Evolutionary conservation across 2,329 filamentous ascomycete genomes (phyloP).

Genomic region (Arthrobotrys sphaeroides): DNA sequence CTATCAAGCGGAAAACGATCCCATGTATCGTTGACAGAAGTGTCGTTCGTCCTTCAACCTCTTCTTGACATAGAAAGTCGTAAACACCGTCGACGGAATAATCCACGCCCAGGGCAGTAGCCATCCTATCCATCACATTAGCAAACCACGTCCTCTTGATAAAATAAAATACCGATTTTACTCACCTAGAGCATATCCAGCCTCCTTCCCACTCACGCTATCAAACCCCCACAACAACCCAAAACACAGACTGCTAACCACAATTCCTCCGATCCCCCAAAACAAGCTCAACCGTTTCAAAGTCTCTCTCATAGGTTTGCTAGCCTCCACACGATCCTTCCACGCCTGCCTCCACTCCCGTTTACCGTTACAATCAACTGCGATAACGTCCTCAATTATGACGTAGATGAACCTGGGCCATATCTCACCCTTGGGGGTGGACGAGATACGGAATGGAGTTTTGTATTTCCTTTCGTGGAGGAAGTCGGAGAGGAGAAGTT

Average conservation of each 20-base stretch:
- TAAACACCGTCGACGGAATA: slow-evolving; percentile 44
- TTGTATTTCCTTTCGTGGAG: slow-evolving; percentile 44
- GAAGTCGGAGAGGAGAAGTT: slow-evolving; percentile 46
- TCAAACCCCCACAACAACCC: slow-evolving; percentile 49
- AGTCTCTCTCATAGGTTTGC: slow-evolving; percentile 48
- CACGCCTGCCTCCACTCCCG: slow-evolving; percentile 45
- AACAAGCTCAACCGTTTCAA: slow-evolving; percentile 39
- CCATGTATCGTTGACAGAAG: slow-evolving; percentile 45
- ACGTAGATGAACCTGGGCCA: slow-evolving; percentile 49
- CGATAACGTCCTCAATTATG: slow-evolving; percentile 52
- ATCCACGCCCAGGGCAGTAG: slow-evolving; percentile 49
- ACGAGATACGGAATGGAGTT: slow-evolving; percentile 48
- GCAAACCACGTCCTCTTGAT: not conserved
- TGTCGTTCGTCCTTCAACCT: slow-evolving; percentile 50
- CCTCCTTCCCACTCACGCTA: slow-evolving; percentile 43
- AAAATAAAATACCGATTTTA: not conserved
- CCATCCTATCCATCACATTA: slow-evolving; percentile 39
- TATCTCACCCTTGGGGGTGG: slow-evolving; percentile 43
- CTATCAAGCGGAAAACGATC: slow-evolving; percentile 42
- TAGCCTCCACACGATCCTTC: slow-evolving; percentile 40
- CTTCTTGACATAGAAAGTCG: slow-evolving; percentile 52
- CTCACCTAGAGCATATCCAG: slow-evolving; percentile 49
- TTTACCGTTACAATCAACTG: slow-evolving; percentile 52
- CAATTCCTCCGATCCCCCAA: slow-evolving; percentile 44
- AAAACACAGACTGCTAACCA: slow-evolving; percentile 41